These are phyloP conservation scores for Cytospora mali DNA, from an alignment of 2,329 filamentous ascomycete species.

Conservation along the genomic window DNA sequence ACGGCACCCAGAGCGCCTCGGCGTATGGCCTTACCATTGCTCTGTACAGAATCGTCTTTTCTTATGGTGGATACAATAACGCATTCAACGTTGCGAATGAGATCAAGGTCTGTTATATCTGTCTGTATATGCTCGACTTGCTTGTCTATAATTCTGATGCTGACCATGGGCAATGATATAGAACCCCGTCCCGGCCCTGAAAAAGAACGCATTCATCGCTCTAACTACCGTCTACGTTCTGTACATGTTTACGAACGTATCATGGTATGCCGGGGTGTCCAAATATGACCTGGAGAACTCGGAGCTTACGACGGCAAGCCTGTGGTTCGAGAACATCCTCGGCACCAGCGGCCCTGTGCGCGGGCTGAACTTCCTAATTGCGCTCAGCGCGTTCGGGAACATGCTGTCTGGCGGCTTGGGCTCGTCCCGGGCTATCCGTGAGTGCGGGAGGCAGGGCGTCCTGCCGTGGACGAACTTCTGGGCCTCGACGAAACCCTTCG, in stretches of 20 bases:
- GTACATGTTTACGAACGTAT: slow-evolving; percentile 62
- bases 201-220: slow-evolving; percentile 51
- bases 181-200: slow-evolving; percentile 60
- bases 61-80: slow-evolving; percentile 60
- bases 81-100: slow-evolving; percentile 66
- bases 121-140: slow-evolving; percentile 18
- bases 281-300: slow-evolving; percentile 57
- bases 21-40: slow-evolving; percentile 38
- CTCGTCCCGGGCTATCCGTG: slow-evolving; percentile 58
- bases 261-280: slow-evolving; percentile 60
- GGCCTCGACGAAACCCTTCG: slow-evolving; percentile 65
- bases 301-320: slow-evolving; percentile 49
- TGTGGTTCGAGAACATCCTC: slow-evolving; percentile 64
- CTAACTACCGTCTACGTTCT: slow-evolving; percentile 55
- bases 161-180: slow-evolving; percentile 32
- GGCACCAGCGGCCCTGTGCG: slow-evolving; percentile 49
- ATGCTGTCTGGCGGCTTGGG: slow-evolving; percentile 59
- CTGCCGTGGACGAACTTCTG: slow-evolving; percentile 63
- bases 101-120: slow-evolving; percentile 46
- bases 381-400: slow-evolving; percentile 61
- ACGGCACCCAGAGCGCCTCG: slow-evolving; percentile 29
- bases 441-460: slow-evolving; percentile 64
- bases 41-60: slow-evolving; percentile 61
- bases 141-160: too few relatives aligned
- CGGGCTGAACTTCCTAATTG: slow-evolving; percentile 60